phyloP scores from a whole-genome alignment of 2,329 filamentous ascomycete genomes.

The Leptoxyphium fumago region DNA sequence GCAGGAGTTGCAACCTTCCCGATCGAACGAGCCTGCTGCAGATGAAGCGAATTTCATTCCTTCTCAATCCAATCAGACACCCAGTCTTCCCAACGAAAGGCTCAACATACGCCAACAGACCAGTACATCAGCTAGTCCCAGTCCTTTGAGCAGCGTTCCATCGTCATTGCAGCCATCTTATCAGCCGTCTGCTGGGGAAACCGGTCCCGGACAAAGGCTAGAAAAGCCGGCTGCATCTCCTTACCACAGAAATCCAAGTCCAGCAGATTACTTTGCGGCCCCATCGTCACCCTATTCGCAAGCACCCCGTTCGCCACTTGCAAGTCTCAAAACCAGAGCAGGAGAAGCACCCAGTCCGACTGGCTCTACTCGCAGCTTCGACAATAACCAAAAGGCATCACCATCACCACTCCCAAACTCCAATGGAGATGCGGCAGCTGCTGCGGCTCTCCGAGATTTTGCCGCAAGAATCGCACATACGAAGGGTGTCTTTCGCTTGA shows the following conservation, averaged over 20 bases:
- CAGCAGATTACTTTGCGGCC: conserved; percentile 10
- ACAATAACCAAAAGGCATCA: conserved; percentile 1
- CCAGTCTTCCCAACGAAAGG: too few relatives aligned
- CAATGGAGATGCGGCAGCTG: conserved; percentile 27
- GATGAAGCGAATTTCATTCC: too few relatives aligned
- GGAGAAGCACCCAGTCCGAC: conserved; percentile 8
- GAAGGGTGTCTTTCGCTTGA: conserved; percentile 59
- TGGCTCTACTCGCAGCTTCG: conserved; percentile 4
- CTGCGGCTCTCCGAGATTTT: conserved; percentile 57
- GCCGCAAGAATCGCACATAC: conserved; percentile 56
- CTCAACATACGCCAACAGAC: too few relatives aligned
- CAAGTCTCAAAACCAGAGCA: conserved; percentile 1
- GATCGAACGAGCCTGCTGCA: too few relatives aligned
- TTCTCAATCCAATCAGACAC: too few relatives aligned
- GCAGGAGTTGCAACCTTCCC: too few relatives aligned
- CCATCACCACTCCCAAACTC: conserved; percentile 8
- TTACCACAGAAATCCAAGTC: conserved; percentile 4
- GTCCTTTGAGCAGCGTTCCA: too few relatives aligned
- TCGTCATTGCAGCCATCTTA: too few relatives aligned
- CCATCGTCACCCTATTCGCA: conserved; percentile 3
- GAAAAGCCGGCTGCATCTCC: conserved; percentile 4
- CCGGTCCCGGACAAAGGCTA: neutral
- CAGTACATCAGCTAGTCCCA: too few relatives aligned
- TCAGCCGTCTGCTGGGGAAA: too few relatives aligned
- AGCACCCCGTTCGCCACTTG: conserved; percentile 7